Evolutionary conservation across 768 basidiomycete species (phyloP).

Genomic region (Rhizopogon salebrosus): DNA sequence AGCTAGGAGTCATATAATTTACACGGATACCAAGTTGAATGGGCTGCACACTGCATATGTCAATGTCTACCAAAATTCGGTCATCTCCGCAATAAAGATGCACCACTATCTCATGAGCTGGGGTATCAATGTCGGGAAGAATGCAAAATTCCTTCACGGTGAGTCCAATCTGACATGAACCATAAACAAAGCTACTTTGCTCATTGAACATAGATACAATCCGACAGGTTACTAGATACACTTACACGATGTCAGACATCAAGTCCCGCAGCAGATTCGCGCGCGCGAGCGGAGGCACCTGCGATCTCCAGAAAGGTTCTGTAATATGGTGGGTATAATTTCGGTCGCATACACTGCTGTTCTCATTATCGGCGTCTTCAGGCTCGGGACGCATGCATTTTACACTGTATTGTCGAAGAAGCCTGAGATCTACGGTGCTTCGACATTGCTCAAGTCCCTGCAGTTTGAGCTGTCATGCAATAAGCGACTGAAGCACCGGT

Average conservation of each 20-base stretch:
- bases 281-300: constrained; percentile 30
- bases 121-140: constrained; percentile 40
- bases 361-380: constrained; percentile 23
- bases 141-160: constrained; percentile 53
- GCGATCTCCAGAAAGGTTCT: constrained; percentile 42
- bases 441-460: constrained; percentile 42
- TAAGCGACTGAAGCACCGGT: constrained; percentile 37
- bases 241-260: constrained; percentile 45
- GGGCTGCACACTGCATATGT: constrained; percentile 52
- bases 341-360: background rate
- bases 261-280: constrained; percentile 39
- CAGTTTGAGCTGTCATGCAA: constrained; percentile 47
- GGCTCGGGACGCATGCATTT: constrained; percentile 83
- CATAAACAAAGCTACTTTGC: background rate
- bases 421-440: constrained; percentile 38
- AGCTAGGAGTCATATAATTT: constrained; percentile 74
- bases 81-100: constrained; percentile 82
- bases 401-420: constrained; percentile 54
- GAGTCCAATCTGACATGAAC: constrained; percentile 12
- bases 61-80: constrained; percentile 86
- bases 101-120: constrained; percentile 71
- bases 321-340: constrained; percentile 53
- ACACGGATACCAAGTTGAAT: constrained; percentile 71
- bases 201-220: constrained; percentile 46
- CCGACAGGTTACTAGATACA: constrained; percentile 52